A percentile compares a stretch with the other conserved stretches of the same genome.
Evolutionary conservation across 2,329 filamentous ascomycete genomes (phyloP).

Genomic region (Penicillium hordei): DNA sequence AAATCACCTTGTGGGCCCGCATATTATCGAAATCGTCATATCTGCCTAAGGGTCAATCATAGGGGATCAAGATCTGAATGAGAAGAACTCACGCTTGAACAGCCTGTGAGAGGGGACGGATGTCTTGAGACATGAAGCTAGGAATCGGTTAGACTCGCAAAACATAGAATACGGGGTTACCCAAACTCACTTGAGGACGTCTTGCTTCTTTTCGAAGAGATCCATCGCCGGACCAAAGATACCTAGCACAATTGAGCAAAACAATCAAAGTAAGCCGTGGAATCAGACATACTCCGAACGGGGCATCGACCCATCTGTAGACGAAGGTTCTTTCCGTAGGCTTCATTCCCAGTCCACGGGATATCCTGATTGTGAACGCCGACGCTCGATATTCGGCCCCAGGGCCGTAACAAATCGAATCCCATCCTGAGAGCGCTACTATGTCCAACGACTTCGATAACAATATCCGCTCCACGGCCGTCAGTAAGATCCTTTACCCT

Average conservation of each 20-base stretch:
- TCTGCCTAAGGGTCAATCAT: conserved; percentile 25
- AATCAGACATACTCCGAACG: conserved; percentile 45
- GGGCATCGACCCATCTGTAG: conserved; percentile 75
- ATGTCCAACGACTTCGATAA: conserved; percentile 74
- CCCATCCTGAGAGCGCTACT: conserved; percentile 66
- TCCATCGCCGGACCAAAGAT: conserved; percentile 65
- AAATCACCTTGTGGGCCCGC: conserved; percentile 70
- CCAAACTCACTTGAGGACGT: conserved; percentile 60
- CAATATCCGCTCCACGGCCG: conserved; percentile 77
- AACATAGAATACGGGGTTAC: neutral
- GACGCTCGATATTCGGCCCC: conserved; percentile 69
- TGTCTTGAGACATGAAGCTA: conserved; percentile 72
- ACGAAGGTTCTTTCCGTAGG: conserved; percentile 65
- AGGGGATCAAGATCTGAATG: no score
- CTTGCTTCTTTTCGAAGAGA: conserved; percentile 63
- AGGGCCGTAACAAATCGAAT: conserved; percentile 70
- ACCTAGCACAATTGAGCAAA: conserved; percentile 14
- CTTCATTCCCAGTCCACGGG: conserved; percentile 64
- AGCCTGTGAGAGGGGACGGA: conserved; percentile 66
- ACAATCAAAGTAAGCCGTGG: neutral
- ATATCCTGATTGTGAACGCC: conserved; percentile 72
- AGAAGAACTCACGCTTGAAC: conserved; percentile 48
- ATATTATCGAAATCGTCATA: conserved; percentile 70
- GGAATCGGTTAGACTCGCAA: conserved; percentile 16
- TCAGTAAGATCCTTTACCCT: conserved; percentile 69